Percentiles rank a stretch among this genome's conserved stretches.
These are phyloP conservation scores for Skeletonema marinoi DNA, from an alignment of 108 stramenopile genomes.

Conservation along the genomic window DNA sequence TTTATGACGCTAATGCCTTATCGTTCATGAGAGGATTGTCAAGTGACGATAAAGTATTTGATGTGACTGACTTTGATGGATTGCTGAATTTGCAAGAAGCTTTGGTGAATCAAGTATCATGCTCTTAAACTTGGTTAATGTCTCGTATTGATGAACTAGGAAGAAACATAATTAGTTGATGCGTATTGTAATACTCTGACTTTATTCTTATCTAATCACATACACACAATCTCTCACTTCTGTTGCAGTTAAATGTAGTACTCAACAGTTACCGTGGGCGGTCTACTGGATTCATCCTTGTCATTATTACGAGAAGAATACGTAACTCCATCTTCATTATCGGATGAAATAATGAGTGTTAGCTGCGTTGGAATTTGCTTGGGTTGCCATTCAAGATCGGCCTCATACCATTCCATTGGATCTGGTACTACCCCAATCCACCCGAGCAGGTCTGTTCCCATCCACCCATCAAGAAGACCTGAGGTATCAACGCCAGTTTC, in stretches of 20 bases:
- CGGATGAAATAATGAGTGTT: neutral
- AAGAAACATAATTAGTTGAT: neutral
- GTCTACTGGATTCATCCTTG: neutral
- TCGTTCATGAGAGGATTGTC: constrained; percentile 21
- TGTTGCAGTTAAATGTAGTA: too few species aligned
- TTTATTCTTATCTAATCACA: neutral
- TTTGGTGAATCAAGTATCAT: constrained; percentile 41
- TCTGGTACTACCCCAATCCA: neutral
- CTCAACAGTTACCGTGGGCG: neutral
- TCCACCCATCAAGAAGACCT: too few species aligned
- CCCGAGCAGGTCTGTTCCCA: neutral
- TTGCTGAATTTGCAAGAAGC: constrained; percentile 25
- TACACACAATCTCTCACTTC: neutral
- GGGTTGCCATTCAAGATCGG: neutral
- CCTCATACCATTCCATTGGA: neutral
- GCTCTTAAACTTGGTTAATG: constrained; percentile 8
- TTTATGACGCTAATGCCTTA: neutral
- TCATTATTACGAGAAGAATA: neutral
- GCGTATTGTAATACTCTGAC: neutral
- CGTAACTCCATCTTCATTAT: neutral
- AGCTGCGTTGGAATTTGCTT: neutral
- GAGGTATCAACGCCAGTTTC: neutral
- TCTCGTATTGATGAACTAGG: neutral
- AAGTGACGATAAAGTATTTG: constrained; percentile 37
- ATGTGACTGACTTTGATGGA: constrained; percentile 35